These are phyloP conservation scores for Cutaneotrichosporon cutaneum DNA, from an alignment of 1,284 basidiomycete genomes.

Conservation along the genomic window DNA sequence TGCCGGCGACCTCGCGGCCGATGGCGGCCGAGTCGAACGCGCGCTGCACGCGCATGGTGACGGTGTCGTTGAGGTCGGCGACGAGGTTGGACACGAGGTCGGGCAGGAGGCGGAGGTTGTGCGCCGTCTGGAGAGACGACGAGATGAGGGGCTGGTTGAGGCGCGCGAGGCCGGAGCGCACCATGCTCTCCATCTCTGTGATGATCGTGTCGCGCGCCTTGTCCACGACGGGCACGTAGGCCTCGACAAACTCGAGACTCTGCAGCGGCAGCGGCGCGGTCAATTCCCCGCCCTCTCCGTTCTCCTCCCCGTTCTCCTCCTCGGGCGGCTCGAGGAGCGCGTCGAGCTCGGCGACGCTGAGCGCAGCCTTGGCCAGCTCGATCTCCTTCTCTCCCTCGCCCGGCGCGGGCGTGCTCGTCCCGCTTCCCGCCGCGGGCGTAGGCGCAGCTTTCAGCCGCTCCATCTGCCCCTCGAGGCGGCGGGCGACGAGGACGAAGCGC, in stretches of 20 bases:
- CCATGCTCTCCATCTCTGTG: constrained; percentile 82
- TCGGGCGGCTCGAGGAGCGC: constrained; percentile 9
- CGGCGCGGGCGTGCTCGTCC: constrained; percentile 28
- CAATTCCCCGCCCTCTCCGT: constrained; percentile 10
- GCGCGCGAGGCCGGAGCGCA: constrained; percentile 69
- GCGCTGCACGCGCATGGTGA: constrained; percentile 72
- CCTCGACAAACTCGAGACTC: constrained; percentile 67
- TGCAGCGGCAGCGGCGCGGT: constrained; percentile 55
- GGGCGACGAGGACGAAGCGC: constrained; percentile 75
- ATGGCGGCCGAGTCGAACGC: constrained; percentile 84
- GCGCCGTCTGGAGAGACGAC: constrained; percentile 88
- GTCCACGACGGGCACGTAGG: constrained; percentile 69
- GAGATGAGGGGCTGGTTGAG: constrained; percentile 83
- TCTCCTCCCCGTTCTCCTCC: constrained; percentile 2
- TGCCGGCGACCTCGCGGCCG: constrained; percentile 72
- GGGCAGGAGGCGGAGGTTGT: constrained; percentile 82
- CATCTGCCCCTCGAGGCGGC: constrained; percentile 78
- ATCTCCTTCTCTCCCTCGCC: constrained; percentile 70
- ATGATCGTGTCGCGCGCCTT: constrained; percentile 67
- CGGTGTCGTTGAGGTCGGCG: constrained; percentile 75
- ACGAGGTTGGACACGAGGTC: constrained; percentile 77
- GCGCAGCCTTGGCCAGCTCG: constrained; percentile 80
- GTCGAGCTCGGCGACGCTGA: constrained; percentile 80
- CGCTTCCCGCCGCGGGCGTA: constrained; percentile 19
- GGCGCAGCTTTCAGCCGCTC: constrained; percentile 58